phyloP scores from a whole-genome alignment of 805 yeast species.

The Suhomyces sp. region DNA sequence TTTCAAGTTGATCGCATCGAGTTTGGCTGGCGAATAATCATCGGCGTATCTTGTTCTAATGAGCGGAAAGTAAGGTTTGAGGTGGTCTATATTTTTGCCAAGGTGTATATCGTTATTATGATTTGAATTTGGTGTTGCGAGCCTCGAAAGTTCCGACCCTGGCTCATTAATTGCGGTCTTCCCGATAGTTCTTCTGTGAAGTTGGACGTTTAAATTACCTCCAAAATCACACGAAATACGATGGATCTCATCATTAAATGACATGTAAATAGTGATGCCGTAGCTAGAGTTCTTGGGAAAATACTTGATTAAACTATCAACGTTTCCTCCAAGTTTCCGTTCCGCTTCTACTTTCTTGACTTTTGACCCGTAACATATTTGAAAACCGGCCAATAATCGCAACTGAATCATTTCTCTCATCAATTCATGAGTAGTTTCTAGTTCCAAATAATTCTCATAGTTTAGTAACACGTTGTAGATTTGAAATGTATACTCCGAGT shows the following conservation, averaged over 20 bases:
- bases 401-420: slow-evolving; percentile 85
- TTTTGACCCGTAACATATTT: slow-evolving; percentile 72
- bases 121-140: neutral
- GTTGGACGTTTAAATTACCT: slow-evolving; percentile 74
- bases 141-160: neutral
- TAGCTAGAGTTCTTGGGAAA: slow-evolving; percentile 44
- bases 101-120: neutral
- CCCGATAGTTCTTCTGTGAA: slow-evolving; percentile 41
- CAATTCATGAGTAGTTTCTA: slow-evolving; percentile 53
- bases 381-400: slow-evolving; percentile 84
- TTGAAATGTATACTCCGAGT: slow-evolving; percentile 71
- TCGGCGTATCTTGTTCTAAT: slow-evolving; percentile 79
- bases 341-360: slow-evolving; percentile 66
- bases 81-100: neutral
- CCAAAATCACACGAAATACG: slow-evolving; percentile 70
- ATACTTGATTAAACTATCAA: slow-evolving; percentile 54
- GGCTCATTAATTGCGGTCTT: neutral
- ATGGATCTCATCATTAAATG: slow-evolving; percentile 81
- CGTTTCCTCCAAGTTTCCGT: slow-evolving; percentile 51
- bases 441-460: slow-evolving; percentile 46
- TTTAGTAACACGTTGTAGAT: slow-evolving; percentile 76
- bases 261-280: slow-evolving; percentile 69
- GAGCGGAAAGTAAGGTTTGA: slow-evolving; percentile 28
- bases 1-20: slow-evolving; percentile 52
- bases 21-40: slow-evolving; percentile 53